Evolutionary conservation across 208 protist species (phyloP).

Genomic region (Borovskyia barvae): DNA sequence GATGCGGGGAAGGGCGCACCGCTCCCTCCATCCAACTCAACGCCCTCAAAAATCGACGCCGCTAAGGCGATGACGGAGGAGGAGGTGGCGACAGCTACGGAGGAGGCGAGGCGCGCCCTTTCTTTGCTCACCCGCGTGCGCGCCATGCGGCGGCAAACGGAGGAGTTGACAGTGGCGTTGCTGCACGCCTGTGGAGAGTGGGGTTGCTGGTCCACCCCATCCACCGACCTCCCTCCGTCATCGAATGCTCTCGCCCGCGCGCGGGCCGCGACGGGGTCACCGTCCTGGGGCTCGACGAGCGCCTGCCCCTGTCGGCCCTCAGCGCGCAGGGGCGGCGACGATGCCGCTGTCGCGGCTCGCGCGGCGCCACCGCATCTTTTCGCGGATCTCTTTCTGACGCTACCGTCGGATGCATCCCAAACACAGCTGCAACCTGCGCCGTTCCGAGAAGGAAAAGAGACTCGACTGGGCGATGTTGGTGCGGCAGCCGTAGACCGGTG

Average conservation of each 20-base stretch:
- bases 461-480: too few relatives aligned
- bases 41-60: background rate
- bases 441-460: too few relatives aligned
- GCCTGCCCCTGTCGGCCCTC: too few relatives aligned
- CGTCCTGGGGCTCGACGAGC: too few relatives aligned
- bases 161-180: constrained; percentile 45
- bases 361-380: constrained; percentile 22
- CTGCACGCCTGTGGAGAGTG: constrained; percentile 54
- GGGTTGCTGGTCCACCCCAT: constrained; percentile 35
- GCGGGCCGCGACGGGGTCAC: too few relatives aligned
- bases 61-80: background rate
- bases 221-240: too few relatives aligned
- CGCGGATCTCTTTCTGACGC: constrained; percentile 41
- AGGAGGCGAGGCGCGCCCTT: constrained; percentile 33
- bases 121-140: constrained; percentile 40
- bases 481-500: background rate
- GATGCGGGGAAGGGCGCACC: too few relatives aligned
- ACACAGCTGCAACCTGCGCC: too few relatives aligned
- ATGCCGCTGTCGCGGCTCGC: too few relatives aligned
- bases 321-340: too few relatives aligned
- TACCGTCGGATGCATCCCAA: too few relatives aligned
- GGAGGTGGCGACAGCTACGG: background rate
- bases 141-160: constrained; percentile 47
- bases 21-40: background rate
- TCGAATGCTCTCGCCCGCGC: too few relatives aligned